A percentile compares a stretch with the other conserved stretches of the same genome.
phyloP scores from a whole-genome alignment of 139 green algal genomes.

The Volvox reticuliferus region DNA sequence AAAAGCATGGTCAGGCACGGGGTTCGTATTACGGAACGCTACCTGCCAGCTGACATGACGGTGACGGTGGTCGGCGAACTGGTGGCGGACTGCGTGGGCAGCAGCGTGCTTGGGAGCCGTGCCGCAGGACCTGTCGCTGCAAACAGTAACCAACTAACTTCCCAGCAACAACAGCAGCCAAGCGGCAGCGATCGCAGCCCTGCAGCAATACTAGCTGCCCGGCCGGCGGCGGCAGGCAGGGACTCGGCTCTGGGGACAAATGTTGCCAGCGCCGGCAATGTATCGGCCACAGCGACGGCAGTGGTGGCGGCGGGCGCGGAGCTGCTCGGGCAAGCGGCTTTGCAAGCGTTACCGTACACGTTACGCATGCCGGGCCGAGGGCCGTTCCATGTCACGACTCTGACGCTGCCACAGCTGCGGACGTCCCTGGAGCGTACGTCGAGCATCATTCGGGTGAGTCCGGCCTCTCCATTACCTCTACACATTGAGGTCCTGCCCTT shows the following conservation, averaged over 20 bases:
- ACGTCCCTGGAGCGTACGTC: constrained; percentile 20
- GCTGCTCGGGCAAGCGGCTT: neutral
- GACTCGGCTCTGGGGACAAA: no score
- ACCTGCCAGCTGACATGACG: constrained; percentile 59
- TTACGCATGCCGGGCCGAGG: constrained; percentile 46
- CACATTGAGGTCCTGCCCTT: no score
- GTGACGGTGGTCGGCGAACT: constrained; percentile 70
- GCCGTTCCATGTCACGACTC: constrained; percentile 51
- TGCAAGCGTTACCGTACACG: constrained; percentile 41
- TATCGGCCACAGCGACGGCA: neutral
- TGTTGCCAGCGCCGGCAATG: neutral
- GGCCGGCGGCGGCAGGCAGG: no score
- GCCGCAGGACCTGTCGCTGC: no score
- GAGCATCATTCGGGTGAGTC: constrained; percentile 37
- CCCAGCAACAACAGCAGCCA: neutral
- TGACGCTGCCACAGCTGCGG: constrained; percentile 55
- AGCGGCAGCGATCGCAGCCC: neutral
- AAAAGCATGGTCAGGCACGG: constrained; percentile 63
- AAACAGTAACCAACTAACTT: neutral
- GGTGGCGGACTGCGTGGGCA: neutral
- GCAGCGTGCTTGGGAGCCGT: no score
- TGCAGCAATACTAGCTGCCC: neutral
- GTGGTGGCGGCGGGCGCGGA: neutral
- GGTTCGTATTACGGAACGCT: constrained; percentile 63
- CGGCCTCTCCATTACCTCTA: no score